Conservation (phyloP, 108 stramenopile genomes). For the Cyclostephanos invisitatus region DNA sequence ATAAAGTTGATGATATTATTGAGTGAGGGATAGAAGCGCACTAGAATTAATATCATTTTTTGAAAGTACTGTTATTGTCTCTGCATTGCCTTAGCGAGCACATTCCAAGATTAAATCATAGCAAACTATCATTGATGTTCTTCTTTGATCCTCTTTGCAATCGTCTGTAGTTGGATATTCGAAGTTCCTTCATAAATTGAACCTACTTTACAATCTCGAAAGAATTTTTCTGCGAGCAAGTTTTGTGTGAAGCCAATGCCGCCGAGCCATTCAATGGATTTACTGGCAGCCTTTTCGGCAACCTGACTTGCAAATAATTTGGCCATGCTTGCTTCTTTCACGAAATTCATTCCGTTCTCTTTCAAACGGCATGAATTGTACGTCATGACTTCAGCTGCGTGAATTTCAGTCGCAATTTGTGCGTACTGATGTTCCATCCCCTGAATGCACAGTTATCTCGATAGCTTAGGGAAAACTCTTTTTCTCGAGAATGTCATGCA, state of each 20-base stretch:
- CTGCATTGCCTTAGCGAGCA: too few species aligned
- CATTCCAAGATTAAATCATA: background rate
- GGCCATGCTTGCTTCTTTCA: constrained; percentile 95
- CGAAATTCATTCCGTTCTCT: constrained; percentile 85
- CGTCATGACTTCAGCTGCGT: constrained; percentile 89
- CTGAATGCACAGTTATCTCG: constrained; percentile 13
- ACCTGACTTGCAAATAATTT: constrained; percentile 91
- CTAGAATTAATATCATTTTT: too few species aligned
- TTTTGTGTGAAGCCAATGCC: constrained; percentile 94
- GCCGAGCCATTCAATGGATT: constrained; percentile 91
- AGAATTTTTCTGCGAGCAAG: constrained; percentile 91
- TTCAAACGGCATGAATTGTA: constrained; percentile 94
- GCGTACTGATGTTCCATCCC: constrained; percentile 97
- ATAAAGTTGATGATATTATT: too few species aligned
- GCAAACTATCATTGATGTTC: constrained; percentile 39
- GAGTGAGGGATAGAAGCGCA: too few species aligned
- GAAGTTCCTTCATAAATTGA: constrained; percentile 91
- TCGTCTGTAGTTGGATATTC: constrained; percentile 83
- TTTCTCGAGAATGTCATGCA: background rate
- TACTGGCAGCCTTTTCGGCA: constrained; percentile 83
- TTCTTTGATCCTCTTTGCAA: constrained; percentile 69
- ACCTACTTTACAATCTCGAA: constrained; percentile 95
- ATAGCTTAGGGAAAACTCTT: background rate
- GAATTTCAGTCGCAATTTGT: constrained; percentile 90
- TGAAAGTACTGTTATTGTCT: too few species aligned